A percentile compares a stretch with the other conserved stretches of the same genome.
Conservation (phyloP, 306 rosid species). For the Prunus mira region DNA sequence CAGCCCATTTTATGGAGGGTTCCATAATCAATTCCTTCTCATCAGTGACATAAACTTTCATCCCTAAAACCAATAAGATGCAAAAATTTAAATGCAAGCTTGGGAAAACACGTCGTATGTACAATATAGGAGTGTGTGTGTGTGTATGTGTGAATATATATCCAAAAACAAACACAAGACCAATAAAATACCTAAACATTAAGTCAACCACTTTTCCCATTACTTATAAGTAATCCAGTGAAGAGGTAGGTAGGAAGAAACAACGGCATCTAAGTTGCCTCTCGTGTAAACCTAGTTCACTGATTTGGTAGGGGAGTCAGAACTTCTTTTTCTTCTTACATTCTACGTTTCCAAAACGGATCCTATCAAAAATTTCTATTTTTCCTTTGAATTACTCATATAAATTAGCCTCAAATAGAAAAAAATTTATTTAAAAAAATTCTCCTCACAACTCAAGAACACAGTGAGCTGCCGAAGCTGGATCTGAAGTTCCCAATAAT, state of each 20-base stretch:
- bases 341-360: too few species aligned
- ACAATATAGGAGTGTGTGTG: background rate
- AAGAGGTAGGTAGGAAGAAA: background rate
- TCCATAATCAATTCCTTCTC: slow-evolving; percentile 97
- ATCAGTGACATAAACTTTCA: slow-evolving; percentile 82
- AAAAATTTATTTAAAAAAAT: too few species aligned
- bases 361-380: too few species aligned
- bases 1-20: slow-evolving; percentile 90
- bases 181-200: background rate
- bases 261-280: slow-evolving; percentile 13
- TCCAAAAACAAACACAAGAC: slow-evolving; percentile 1
- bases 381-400: too few species aligned
- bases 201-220: slow-evolving; percentile 5
- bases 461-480: background rate
- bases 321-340: too few species aligned
- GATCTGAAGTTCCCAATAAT: background rate
- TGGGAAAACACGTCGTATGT: background rate
- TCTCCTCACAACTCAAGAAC: background rate
- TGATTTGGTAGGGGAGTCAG: too few species aligned
- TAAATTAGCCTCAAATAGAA: background rate
- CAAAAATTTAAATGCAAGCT: background rate
- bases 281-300: background rate
- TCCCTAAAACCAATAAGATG: slow-evolving; percentile 46
- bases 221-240: slow-evolving; percentile 1
- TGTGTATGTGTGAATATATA: background rate